Evolutionary conservation across 306 rosid genomes (phyloP).

Genomic region (Quercus cerris): DNA sequence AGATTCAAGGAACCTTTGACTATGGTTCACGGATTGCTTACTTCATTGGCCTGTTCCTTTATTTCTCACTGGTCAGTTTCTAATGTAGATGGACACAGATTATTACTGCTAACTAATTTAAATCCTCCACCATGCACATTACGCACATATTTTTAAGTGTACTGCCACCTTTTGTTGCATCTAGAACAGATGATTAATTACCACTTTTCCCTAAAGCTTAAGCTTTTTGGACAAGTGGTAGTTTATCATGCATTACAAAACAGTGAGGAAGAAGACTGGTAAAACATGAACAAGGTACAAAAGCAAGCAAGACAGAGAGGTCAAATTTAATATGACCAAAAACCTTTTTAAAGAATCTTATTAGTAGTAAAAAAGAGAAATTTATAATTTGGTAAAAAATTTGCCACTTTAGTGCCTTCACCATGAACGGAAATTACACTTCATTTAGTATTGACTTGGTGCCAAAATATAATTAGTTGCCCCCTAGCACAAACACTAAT

Average conservation of each 20-base stretch:
- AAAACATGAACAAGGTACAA: no score
- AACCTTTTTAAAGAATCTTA: no score
- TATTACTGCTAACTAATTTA: background rate
- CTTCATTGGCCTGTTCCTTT: slow-evolving; percentile 84
- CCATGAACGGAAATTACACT: background rate
- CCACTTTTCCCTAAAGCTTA: no score
- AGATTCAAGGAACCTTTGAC: slow-evolving; percentile 77
- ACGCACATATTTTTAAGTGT: background rate
- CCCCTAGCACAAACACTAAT: background rate
- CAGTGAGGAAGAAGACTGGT: no score
- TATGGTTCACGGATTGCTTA: slow-evolving; percentile 64
- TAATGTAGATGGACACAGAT: background rate
- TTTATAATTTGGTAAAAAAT: no score
- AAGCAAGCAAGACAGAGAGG: no score
- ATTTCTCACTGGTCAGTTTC: slow-evolving; percentile 70
- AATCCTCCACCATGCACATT: background rate
- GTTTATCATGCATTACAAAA: no score
- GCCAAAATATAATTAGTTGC: background rate
- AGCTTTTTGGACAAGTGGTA: no score
- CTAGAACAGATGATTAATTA: background rate
- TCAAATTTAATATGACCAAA: no score
- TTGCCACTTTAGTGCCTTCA: no score
- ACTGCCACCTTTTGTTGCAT: background rate
- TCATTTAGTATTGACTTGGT: background rate
- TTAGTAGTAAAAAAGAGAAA: no score